These are phyloP conservation scores for Chrysoporthe deuterocubensis DNA, from an alignment of 2,329 filamentous ascomycete genomes.

Conservation along the genomic window DNA sequence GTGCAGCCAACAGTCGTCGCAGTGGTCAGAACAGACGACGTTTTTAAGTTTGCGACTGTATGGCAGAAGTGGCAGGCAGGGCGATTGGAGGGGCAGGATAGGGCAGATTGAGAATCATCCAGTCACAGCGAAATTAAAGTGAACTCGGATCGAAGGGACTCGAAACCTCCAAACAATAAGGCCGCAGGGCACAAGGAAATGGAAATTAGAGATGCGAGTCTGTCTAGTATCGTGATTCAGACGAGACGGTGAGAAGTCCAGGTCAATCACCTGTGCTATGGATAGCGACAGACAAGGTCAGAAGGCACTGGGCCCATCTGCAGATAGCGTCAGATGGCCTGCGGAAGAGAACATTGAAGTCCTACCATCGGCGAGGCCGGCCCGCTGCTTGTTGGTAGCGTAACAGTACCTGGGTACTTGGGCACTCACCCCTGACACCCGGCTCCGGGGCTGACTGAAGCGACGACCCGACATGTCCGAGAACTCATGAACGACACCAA, in stretches of 20 bases:
- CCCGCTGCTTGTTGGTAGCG: background rate
- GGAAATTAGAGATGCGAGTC: background rate
- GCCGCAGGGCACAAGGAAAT: background rate
- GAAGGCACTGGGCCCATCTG: background rate
- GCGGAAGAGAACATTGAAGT: constrained; percentile 2
- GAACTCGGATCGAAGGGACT: background rate
- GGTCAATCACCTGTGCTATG: background rate
- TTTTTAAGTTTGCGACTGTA: background rate
- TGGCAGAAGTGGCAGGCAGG: background rate
- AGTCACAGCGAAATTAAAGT: background rate
- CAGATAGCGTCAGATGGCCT: constrained; percentile 14
- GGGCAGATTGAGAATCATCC: background rate
- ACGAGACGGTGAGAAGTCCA: background rate
- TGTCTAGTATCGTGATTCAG: background rate
- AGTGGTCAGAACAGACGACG: background rate
- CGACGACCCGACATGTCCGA: background rate
- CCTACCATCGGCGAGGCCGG: constrained; percentile 11
- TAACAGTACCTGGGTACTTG: constrained; percentile 2
- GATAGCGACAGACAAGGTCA: background rate
- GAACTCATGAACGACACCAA: too few relatives aligned
- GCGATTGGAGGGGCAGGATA: background rate
- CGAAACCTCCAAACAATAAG: background rate
- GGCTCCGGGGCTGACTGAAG: background rate
- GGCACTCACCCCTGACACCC: background rate
- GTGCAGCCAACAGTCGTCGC: background rate